phyloP scores from a whole-genome alignment of 371 early-diverging fungal genomes.

The Apophysomyces sp. region DNA sequence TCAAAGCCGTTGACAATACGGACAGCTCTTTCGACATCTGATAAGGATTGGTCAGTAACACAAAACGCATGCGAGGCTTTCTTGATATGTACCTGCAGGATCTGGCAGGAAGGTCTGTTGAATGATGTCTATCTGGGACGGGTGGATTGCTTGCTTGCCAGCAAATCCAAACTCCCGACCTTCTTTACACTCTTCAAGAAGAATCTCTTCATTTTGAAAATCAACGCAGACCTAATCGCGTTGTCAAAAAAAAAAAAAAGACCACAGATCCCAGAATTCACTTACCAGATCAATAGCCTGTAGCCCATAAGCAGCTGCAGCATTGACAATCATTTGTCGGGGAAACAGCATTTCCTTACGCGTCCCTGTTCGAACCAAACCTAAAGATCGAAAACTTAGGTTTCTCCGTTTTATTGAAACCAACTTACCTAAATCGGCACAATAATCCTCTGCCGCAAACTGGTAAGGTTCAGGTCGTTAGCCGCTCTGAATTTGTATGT shows the following conservation, averaged over 20 bases:
- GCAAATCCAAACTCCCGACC: conserved; percentile 91
- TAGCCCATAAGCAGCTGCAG: conserved; percentile 81
- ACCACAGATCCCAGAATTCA: background rate
- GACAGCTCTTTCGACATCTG: conserved; percentile 64
- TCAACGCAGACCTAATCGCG: conserved; percentile 78
- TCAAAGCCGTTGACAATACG: conserved; percentile 68
- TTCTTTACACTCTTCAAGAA: conserved; percentile 81
- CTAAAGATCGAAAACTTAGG: conserved; percentile 15
- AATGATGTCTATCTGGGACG: conserved; percentile 82
- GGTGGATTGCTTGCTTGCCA: conserved; percentile 95
- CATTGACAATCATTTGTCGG: conserved; percentile 75
- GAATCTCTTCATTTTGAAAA: conserved; percentile 63
- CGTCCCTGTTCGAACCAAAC: conserved; percentile 70
- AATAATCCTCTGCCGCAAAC: conserved; percentile 96
- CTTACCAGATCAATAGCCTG: conserved; percentile 89
- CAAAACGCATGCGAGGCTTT: background rate
- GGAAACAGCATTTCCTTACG: conserved; percentile 79
- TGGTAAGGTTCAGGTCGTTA: conserved; percentile 9
- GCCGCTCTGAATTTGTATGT: background rate
- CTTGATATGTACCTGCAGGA: conserved; percentile 47
- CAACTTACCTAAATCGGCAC: conserved; percentile 70
- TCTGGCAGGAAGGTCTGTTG: conserved; percentile 78
- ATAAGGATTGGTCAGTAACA: background rate
- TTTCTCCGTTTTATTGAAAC: background rate
- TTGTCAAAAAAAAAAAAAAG: background rate